These are phyloP conservation scores for Curvularia hawaiiensis DNA, from an alignment of 2,329 filamentous ascomycete genomes.

Conservation along the genomic window DNA sequence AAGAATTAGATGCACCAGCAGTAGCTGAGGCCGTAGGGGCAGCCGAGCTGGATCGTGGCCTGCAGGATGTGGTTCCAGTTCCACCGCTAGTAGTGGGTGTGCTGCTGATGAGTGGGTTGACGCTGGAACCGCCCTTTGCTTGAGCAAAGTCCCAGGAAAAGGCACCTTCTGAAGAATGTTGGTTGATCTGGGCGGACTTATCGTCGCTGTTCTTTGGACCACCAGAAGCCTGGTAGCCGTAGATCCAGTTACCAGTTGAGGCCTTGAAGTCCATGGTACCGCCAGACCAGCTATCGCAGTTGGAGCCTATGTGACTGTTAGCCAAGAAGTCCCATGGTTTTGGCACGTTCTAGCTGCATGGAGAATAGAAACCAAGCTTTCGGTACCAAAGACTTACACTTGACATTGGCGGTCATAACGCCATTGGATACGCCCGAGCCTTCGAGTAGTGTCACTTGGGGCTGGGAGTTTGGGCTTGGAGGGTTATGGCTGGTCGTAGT, in stretches of 20 bases:
- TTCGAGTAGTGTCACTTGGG: constrained; percentile 56
- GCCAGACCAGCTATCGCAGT: constrained; percentile 59
- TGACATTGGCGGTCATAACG: constrained; percentile 62
- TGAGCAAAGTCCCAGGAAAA: constrained; percentile 56
- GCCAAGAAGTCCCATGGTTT: not conserved
- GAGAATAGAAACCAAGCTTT: not conserved
- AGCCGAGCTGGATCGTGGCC: not conserved
- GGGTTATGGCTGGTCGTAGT: constrained; percentile 50
- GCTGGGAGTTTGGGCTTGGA: constrained; percentile 51
- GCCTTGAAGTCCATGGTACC: constrained; percentile 58
- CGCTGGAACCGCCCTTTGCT: constrained; percentile 56
- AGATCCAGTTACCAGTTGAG: constrained; percentile 57
- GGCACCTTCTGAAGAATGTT: constrained; percentile 51
- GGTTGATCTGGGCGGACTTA: constrained; percentile 48
- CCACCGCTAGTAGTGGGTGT: constrained; percentile 28
- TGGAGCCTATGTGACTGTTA: constrained; percentile 49
- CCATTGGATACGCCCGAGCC: constrained; percentile 60
- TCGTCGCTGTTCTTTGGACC: constrained; percentile 55
- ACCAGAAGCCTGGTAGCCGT: constrained; percentile 52
- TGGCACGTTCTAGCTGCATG: not conserved
- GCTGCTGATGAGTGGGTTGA: constrained; percentile 50
- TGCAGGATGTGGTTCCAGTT: not conserved
- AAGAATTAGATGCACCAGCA: not conserved
- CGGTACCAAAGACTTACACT: constrained; percentile 47
- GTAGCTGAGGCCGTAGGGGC: not conserved